phyloP scores from a whole-genome alignment of 768 basidiomycete species.

The Leccinum truebloodii region DNA sequence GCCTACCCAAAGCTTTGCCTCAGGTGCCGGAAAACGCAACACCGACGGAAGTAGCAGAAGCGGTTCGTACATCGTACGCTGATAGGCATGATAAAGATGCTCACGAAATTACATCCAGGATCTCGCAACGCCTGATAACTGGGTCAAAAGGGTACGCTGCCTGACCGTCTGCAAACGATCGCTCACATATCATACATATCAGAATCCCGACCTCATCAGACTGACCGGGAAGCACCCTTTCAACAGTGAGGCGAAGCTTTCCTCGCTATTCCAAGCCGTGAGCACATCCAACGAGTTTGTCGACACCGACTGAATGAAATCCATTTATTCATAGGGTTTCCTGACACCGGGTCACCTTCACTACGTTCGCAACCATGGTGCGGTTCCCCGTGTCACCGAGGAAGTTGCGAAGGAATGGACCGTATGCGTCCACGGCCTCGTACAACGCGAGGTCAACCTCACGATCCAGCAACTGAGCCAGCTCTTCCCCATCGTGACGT shows the following conservation, averaged over 20 bases:
- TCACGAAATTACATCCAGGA: conserved; percentile 24
- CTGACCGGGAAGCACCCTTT: conserved; percentile 64
- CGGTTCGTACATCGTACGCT: conserved; percentile 13
- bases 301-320: neutral
- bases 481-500: conserved; percentile 52
- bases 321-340: conserved; percentile 41
- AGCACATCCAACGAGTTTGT: conserved; percentile 4
- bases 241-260: conserved; percentile 53
- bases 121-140: conserved; percentile 41
- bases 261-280: conserved; percentile 43
- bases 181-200: neutral
- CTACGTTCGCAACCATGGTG: conserved; percentile 66
- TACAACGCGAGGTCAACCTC: conserved; percentile 39
- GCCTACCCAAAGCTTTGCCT: conserved; percentile 25
- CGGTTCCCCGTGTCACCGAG: conserved; percentile 49
- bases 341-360: conserved; percentile 54
- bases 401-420: conserved; percentile 43
- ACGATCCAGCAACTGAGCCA: conserved; percentile 45
- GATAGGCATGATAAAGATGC: neutral
- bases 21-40: conserved; percentile 26
- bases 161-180: neutral
- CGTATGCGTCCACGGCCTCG: conserved; percentile 41
- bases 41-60: conserved; percentile 22
- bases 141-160: conserved; percentile 36
- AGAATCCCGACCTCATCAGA: conserved; percentile 43